Conservation (phyloP, 306 rosid species). For the Sophora flavescens region DNA sequence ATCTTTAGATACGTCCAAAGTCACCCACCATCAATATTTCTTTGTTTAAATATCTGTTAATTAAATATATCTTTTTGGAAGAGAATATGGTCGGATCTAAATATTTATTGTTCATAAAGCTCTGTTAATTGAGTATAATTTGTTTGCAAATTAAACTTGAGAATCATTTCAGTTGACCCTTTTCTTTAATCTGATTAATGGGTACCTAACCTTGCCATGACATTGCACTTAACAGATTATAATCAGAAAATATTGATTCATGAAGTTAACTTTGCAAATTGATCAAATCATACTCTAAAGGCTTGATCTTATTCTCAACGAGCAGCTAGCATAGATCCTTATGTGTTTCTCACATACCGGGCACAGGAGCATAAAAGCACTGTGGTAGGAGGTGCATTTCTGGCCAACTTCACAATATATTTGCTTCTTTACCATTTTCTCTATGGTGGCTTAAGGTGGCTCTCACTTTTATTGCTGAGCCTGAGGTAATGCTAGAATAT, state of each 20-base stretch:
- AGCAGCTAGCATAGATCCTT: constrained; percentile 55
- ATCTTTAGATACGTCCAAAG: not conserved
- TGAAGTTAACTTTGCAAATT: constrained; percentile 10
- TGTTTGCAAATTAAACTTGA: constrained; percentile 4
- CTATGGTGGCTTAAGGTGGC: constrained; percentile 44
- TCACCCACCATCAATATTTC: constrained; percentile 11
- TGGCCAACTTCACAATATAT: not conserved
- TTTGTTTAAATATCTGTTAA: not conserved
- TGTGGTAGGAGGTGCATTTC: constrained; percentile 50
- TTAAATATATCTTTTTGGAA: not conserved
- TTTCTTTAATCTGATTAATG: constrained; percentile 28
- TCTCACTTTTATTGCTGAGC: constrained; percentile 58
- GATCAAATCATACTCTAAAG: constrained; percentile 10
- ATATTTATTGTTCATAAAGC: constrained; percentile 8
- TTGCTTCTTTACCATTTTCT: constrained; percentile 13
- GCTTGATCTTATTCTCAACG: constrained; percentile 23
- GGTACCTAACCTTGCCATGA: not conserved
- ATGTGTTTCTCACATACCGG: constrained; percentile 52
- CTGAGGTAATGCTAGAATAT: constrained; percentile 46
- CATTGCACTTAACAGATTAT: not conserved
- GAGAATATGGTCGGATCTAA: constrained; percentile 17
- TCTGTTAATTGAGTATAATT: constrained; percentile 19
- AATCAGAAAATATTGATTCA: not conserved
- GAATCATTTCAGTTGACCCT: constrained; percentile 1
- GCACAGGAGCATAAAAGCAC: constrained; percentile 55